Conservation (phyloP, 768 basidiomycete species). For the Pisolithus sp. region DNA sequence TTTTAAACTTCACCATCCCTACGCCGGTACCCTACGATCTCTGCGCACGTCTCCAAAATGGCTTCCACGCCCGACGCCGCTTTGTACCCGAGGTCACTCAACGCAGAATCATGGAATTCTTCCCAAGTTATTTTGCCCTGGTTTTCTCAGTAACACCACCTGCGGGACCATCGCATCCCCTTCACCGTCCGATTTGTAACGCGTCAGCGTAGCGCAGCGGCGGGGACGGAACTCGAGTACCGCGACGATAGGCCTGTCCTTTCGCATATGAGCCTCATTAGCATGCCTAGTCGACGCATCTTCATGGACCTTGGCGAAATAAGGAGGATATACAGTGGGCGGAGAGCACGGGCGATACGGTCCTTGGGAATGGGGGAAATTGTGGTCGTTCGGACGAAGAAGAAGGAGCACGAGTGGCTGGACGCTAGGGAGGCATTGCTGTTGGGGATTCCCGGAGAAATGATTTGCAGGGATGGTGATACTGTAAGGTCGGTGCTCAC, state of each 20-base stretch:
- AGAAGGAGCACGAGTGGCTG: slow-evolving; percentile 73
- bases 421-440: slow-evolving; percentile 90
- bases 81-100: slow-evolving; percentile 68
- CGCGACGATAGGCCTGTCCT: slow-evolving; percentile 85
- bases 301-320: slow-evolving; percentile 73
- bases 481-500: background rate
- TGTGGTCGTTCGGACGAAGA: slow-evolving; percentile 71
- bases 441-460: slow-evolving; percentile 74
- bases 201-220: slow-evolving; percentile 54
- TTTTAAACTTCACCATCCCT: no score
- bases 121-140: slow-evolving; percentile 84
- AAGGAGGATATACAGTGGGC: slow-evolving; percentile 70
- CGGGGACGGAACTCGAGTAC: slow-evolving; percentile 92
- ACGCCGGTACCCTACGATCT: slow-evolving; percentile 78
- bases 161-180: slow-evolving; percentile 67
- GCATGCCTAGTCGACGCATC: slow-evolving; percentile 76
- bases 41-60: slow-evolving; percentile 87
- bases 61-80: slow-evolving; percentile 80
- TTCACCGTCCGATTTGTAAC: slow-evolving; percentile 55
- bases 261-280: slow-evolving; percentile 70
- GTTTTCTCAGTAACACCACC: slow-evolving; percentile 79
- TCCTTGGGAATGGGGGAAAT: slow-evolving; percentile 92
- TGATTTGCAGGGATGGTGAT: slow-evolving; percentile 69
- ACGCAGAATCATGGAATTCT: slow-evolving; percentile 90
- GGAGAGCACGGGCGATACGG: slow-evolving; percentile 71